These are phyloP conservation scores for Steccherinum ochraceum DNA, from an alignment of 768 basidiomycete species.

Conservation along the genomic window DNA sequence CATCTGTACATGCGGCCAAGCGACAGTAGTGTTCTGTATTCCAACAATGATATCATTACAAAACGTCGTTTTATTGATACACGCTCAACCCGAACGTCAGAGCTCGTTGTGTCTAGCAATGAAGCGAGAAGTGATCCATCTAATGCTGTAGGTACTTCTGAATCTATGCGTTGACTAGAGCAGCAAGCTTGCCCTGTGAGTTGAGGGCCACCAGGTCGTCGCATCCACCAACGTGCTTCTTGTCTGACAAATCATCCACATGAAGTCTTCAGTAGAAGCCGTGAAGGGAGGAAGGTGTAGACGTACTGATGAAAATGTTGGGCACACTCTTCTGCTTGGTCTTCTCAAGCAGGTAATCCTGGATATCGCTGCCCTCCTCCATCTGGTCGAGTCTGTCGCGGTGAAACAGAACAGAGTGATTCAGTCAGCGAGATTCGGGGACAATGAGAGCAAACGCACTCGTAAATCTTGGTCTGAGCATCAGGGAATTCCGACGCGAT, in stretches of 20 bases:
- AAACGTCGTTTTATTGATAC: too few relatives aligned
- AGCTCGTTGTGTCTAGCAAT: too few relatives aligned
- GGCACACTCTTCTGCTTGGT: slow-evolving; percentile 71
- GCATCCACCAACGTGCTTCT: slow-evolving; percentile 47
- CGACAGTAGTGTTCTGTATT: too few relatives aligned
- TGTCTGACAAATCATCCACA: slow-evolving; percentile 23
- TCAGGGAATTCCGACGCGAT: slow-evolving; percentile 26
- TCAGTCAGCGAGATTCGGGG: background rate
- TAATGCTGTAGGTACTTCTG: too few relatives aligned
- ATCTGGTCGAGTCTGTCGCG: slow-evolving; percentile 54
- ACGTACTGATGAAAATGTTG: slow-evolving; percentile 67
- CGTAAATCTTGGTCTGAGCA: slow-evolving; percentile 25
- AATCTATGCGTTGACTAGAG: too few relatives aligned
- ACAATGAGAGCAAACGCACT: slow-evolving; percentile 22
- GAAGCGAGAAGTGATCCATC: too few relatives aligned
- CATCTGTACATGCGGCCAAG: too few relatives aligned
- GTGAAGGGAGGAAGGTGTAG: slow-evolving; percentile 1
- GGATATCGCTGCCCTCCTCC: slow-evolving; percentile 56
- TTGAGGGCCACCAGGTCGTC: slow-evolving; percentile 20
- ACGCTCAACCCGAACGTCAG: too few relatives aligned
- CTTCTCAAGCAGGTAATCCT: slow-evolving; percentile 55
- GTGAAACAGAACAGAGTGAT: background rate
- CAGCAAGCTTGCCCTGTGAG: slow-evolving; percentile 19
- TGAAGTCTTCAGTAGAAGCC: background rate
- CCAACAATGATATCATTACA: too few relatives aligned